A percentile compares a stretch with the other conserved stretches of the same genome.
phyloP scores from a whole-genome alignment of 2,329 filamentous ascomycete species.

The Ilyonectria robusta region DNA sequence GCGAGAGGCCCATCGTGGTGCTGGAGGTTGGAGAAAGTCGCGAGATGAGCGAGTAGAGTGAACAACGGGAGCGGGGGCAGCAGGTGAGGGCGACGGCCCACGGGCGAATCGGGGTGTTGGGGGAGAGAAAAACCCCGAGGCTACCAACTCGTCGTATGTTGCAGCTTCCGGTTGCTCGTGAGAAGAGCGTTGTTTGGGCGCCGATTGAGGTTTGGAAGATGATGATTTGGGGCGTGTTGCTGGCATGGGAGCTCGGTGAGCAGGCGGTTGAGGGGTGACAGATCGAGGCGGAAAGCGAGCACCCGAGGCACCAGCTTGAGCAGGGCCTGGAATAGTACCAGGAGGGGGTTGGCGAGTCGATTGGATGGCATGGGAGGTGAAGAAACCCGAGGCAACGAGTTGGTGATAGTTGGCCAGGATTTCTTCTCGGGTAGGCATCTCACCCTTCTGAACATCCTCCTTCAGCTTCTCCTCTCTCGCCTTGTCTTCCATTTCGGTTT shows the following conservation, averaged over 20 bases:
- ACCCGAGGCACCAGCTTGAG: constrained; percentile 13
- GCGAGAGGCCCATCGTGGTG: constrained; percentile 48
- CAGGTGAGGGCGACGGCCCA: constrained; percentile 35
- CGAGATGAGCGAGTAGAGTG: constrained; percentile 33
- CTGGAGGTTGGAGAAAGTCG: constrained; percentile 37
- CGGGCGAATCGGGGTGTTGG: constrained; percentile 36
- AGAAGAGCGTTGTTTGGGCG: constrained; percentile 28
- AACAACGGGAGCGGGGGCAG: constrained; percentile 40
- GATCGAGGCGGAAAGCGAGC: constrained; percentile 31
- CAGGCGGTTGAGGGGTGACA: constrained; percentile 31
- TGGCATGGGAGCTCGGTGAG: constrained; percentile 32
- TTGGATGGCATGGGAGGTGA: constrained; percentile 70
- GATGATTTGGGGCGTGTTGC: constrained; percentile 28
- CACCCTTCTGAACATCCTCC: constrained; percentile 32
- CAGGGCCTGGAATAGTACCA: constrained; percentile 29
- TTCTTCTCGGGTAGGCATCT: constrained; percentile 61
- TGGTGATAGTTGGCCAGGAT: constrained; percentile 70
- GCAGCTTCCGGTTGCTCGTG: constrained; percentile 36
- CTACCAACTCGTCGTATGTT: constrained; percentile 45
- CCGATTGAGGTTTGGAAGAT: constrained; percentile 31
- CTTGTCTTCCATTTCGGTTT: constrained; percentile 29
- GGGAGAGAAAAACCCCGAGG: constrained; percentile 46
- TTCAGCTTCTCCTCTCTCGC: constrained; percentile 23
- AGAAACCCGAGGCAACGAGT: constrained; percentile 71
- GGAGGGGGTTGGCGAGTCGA: constrained; percentile 64